Evolutionary conservation across 2,329 filamentous ascomycete species (phyloP), one percentile per base, ranked within the genome.

Genomic region (Pseudogymnoascus sp.): DNA sequence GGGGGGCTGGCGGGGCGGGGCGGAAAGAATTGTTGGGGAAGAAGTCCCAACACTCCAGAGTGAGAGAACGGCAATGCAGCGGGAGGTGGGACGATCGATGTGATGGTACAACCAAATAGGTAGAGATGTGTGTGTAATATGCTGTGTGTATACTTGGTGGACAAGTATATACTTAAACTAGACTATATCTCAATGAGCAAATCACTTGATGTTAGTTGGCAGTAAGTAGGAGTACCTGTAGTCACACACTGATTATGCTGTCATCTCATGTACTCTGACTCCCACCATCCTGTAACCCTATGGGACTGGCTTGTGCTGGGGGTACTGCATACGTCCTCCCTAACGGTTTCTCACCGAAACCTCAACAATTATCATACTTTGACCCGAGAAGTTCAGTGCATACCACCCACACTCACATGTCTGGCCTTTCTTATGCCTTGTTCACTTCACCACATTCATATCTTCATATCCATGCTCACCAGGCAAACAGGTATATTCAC

Each of bases 1-100:
- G n/a, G n/a, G n/a, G 14, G 42, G 23, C 6, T 28, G 33, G 35
- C 12, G 25, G 45, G 25, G 28, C 25, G 49, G 49, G 49, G 49
- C 45, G 49, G 49, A 33, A 14, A 33, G 45, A 55, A 55, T 55
- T 55, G 49, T 55, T 55, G 49, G 28, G 49, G 49, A 55, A 55
- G 49, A 55, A 25, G 49, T 55, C 49, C 49, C 49, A 55, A 55
- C 49, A 55, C 19, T 55, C 49, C 49, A 39, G 36, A 4, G 42
- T 16, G 11, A 2, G 23, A 23, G 19, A 16, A 19, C 49, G 49
- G 49, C 49, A 55, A 19, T 55, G 28, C 28, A 55, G 49, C 49
- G 25, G 49, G 49, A 49, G 28, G 49, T 55, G 49, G 45, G 49
- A 33, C 28, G 49, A 55, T 55, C 49, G 11, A 2, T 6, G 28